Evolutionary conservation across 352 stramenopile species (phyloP).

Genomic region (Pythium brachiatum): DNA sequence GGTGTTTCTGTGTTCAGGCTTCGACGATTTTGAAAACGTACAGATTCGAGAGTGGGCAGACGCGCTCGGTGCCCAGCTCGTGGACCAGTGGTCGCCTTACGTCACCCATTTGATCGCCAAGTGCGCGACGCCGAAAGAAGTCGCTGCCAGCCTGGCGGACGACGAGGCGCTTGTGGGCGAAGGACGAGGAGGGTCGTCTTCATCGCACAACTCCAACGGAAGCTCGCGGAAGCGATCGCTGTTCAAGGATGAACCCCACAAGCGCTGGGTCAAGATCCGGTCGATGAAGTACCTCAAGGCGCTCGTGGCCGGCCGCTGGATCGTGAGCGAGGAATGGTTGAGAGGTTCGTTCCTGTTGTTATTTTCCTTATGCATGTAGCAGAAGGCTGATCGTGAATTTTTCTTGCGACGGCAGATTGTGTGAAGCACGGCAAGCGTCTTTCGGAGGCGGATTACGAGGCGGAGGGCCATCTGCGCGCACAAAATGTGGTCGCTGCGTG

Average conservation of each 20-base stretch:
- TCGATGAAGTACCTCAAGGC: slow-evolving; percentile 88
- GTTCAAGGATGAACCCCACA: slow-evolving; percentile 38
- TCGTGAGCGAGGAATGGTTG: slow-evolving; percentile 83
- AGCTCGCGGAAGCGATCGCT: slow-evolving; percentile 41
- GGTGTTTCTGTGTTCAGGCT: slow-evolving; percentile 33
- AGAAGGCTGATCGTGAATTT: slow-evolving; percentile 1
- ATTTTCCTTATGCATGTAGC: background rate
- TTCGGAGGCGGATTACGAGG: slow-evolving; percentile 27
- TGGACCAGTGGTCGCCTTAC: slow-evolving; percentile 34
- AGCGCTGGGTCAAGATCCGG: slow-evolving; percentile 79
- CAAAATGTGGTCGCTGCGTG: slow-evolving; percentile 26
- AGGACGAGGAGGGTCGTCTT: background rate
- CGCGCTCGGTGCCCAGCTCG: slow-evolving; percentile 24
- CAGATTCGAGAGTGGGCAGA: slow-evolving; percentile 21
- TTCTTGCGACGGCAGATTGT: slow-evolving; percentile 16
- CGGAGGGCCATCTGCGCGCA: slow-evolving; percentile 29
- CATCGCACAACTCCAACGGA: background rate
- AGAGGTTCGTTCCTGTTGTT: slow-evolving; percentile 34
- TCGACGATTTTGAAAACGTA: slow-evolving; percentile 19
- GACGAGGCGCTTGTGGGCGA: slow-evolving; percentile 6
- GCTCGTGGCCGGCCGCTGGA: slow-evolving; percentile 73
- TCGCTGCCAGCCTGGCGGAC: slow-evolving; percentile 24
- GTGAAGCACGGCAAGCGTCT: slow-evolving; percentile 24
- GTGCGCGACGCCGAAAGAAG: slow-evolving; percentile 50
- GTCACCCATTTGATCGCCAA: slow-evolving; percentile 86